Base-by-base conservation (phyloP, 768 basidiomycete species). In the Austroboletus eburneus region DNA sequence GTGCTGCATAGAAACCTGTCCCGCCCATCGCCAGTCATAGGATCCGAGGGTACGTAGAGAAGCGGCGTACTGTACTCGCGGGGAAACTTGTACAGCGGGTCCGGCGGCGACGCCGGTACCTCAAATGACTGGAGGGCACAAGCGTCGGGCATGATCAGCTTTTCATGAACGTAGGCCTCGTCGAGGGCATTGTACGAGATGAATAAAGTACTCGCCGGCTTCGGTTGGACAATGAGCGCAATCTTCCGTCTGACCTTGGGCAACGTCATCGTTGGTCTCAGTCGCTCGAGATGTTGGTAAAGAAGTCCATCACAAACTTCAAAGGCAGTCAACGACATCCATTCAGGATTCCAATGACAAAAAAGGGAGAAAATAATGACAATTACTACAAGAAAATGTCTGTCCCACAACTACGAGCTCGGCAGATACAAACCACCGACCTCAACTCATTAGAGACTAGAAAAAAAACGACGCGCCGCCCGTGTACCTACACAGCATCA, bases 381-480 rank as follows among this genome's bases (percentile, higher is more conserved):
- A 29, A 25, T 37, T 30, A 38, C 20, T 17, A 30, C 47, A 8
- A 5, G 7, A 10, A 45, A 35, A 70, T 83, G 80, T 83, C 38
- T 74, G 80, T 77, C 77, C 65, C 80, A 75, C 71, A 82, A 84
- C 82, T 84, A 83, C 76, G 79, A 79, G 71, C 57, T 65, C 63
- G 64, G 69, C 61, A 60, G 66, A 56, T 49, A 48, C 53, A 52
- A 8, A 16, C 40, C 59, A 60, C 68, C 51, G 58, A 62, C 63
- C 75, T 79, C 82, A 79, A 84, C 81, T 84, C 81, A 72, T 63
- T 35, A 73, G 75, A 70, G 74, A 79, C 80, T 57, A 1, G 14
- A 55, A 60, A 59, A 63, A 54, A 64, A 63, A 65, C 46, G 67
- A 63, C 68, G 58, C 59, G 54, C 59, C 64, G 12, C 69, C 66